Evolutionary conservation across 306 rosid genomes (phyloP).

Genomic region (Fragaria vesca): DNA sequence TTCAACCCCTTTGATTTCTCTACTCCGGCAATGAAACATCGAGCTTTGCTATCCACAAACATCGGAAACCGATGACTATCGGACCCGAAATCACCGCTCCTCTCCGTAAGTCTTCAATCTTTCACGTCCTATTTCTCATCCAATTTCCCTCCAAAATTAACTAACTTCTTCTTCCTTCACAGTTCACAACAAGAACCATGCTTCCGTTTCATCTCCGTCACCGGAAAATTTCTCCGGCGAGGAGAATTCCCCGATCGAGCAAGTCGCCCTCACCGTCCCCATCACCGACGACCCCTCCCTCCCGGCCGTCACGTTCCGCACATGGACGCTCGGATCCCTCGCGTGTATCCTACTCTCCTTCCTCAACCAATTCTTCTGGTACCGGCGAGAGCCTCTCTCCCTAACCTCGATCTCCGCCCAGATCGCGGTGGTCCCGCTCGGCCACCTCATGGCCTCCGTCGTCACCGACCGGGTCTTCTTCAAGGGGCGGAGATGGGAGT

Average conservation of each 20-base stretch:
- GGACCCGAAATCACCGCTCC: conserved; percentile 44
- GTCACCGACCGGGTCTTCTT: conserved; percentile 38
- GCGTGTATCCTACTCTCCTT: conserved; percentile 42
- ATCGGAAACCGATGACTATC: conserved; percentile 21
- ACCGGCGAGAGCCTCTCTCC: conserved; percentile 43
- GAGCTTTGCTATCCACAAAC: background rate
- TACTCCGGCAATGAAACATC: background rate
- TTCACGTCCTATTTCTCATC: background rate
- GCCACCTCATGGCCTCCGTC: conserved; percentile 41
- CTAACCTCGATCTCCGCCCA: conserved; percentile 44
- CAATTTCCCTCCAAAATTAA: conserved; percentile 6
- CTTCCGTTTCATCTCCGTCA: conserved; percentile 15
- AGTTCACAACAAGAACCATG: conserved; percentile 28
- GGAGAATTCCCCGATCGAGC: conserved; percentile 37
- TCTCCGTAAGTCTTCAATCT: conserved; percentile 34
- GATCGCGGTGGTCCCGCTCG: conserved; percentile 49
- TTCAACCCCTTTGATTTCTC: background rate
- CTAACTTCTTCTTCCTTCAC: background rate
- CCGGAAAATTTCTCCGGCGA: background rate
- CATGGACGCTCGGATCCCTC: conserved; percentile 34
- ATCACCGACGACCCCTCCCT: conserved; percentile 42
- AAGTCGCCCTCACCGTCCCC: conserved; percentile 49
- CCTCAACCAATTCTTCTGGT: conserved; percentile 53
- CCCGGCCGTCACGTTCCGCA: conserved; percentile 44
- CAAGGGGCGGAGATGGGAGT: conserved; percentile 33